Evolutionary conservation across 768 basidiomycete genomes (phyloP), one percentile per base, ranked within the genome.

Genomic region (Mycena maculata): DNA sequence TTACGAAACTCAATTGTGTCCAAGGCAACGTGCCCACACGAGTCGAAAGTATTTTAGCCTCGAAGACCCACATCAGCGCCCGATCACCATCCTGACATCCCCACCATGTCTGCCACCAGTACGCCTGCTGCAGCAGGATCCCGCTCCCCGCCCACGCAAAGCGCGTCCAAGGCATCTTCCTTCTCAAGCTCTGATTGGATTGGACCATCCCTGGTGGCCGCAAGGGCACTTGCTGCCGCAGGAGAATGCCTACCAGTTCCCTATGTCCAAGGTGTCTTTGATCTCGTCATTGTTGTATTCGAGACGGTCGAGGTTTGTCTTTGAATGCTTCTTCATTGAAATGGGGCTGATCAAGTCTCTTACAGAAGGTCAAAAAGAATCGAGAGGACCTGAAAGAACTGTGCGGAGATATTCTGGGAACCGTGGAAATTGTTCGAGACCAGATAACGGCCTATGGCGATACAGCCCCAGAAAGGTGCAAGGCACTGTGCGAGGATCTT

Each of bases 351-450:
- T 38, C 30, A n/a, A 20, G 31, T 13, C 2, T 11, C 16, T 41
- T 2, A 11, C 25, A 67, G 65, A 59, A 60, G 36, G 53, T 49
- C 10, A 54, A 61, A n/a, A 53, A 61, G 65, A 67, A 67, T 27
- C 41, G 65, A 7, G 59, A 45, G 8, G 65, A 61, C 22, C 36
- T 67, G 10, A 38, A 49, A 30, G 65, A 61, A 18, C 18, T 67
- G 22, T 67, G 60, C 33, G 49, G 10, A 1, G 47, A 50, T 22
- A 23, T 31, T 8, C 8, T 50, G 31, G 59, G 49, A 38, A 60
- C 48, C 15, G 52, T 44, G n/a, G 23, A 22, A 38, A 61, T 61
- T 53, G 39, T 61, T 18, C 60, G 20, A 20, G 60, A 42, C 39
- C 60, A 61, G 49, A 52, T 61, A 3, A 39, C 49, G 23, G 27